Base-by-base conservation (phyloP, 192 early-diverging fungal genomes). In the Umbelopsis isabellina region DNA sequence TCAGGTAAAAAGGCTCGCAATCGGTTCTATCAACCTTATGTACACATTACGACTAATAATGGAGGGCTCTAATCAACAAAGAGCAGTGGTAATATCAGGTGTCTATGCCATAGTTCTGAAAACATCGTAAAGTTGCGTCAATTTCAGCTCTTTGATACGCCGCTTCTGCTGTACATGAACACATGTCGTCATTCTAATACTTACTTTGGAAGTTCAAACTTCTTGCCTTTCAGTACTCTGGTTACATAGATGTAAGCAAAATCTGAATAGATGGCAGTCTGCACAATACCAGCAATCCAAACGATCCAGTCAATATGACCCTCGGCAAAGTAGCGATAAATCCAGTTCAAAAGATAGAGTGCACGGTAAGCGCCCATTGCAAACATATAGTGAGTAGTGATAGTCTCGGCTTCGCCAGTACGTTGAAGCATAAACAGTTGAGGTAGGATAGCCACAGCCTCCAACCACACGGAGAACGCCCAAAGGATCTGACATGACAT, bases 321-420 rank as follows among this genome's bases (percentile, higher is more conserved):
- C 55, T 95, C 92, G 8, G 82, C 78, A 80, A 67, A 76, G 79
- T 91, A 97, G 46, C 95, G 89, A 71, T 94, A 99, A 48, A 99
- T 87, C 98, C 98, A 99, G 79, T 99, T 99, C 25, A 86, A 76
- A 20, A 97, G 74, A 77, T 97, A 97, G 67, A 95, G 79, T 0
- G 87, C 91, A 20, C 95, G 90, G 78, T 97, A 97, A 11, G 89
- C 93, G 10, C 98, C 98, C 49, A 99, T 76, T 3, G 97, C 95
- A 87, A 99, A 99, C 49, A 99, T 81, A 79, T 99, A 99, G 80
- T 99, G 98, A 12, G 95, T 94, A 9, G 97, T 99, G 79, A 99
- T 98, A n/a, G 95, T 98, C 79, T 99, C 97, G 12, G 96, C 96
- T 80, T 98, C 97, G 30, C 97, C 95, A 2, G 97, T 98, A 64